phyloP scores from a whole-genome alignment of 257 asterid species.

The Capsicum rhomboideum region DNA sequence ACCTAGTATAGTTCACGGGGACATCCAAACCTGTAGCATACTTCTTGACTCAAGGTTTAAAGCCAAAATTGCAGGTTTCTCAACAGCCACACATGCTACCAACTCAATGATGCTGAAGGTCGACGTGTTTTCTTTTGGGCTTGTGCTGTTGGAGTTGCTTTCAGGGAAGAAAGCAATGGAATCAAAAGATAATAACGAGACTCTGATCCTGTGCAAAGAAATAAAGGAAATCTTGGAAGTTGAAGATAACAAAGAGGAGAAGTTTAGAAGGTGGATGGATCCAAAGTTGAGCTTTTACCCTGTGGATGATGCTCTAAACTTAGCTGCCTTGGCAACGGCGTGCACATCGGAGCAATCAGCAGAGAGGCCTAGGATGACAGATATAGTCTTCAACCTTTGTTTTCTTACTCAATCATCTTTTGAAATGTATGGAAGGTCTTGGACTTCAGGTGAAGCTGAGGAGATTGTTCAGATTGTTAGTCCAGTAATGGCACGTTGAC shows the following conservation, averaged over 20 bases:
- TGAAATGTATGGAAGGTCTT: slow-evolving; percentile 28
- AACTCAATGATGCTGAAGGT: slow-evolving; percentile 37
- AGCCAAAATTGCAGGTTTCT: slow-evolving; percentile 61
- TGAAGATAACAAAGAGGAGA: slow-evolving; percentile 42
- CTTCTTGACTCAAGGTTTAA: slow-evolving; percentile 60
- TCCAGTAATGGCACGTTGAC: slow-evolving; percentile 48
- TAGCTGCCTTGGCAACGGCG: slow-evolving; percentile 57
- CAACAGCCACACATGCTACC: slow-evolving; percentile 43
- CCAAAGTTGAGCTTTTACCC: slow-evolving; percentile 31
- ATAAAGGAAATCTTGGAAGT: slow-evolving; percentile 39
- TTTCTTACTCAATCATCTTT: slow-evolving; percentile 51
- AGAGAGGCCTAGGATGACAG: slow-evolving; percentile 63
- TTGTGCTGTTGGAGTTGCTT: slow-evolving; percentile 58
- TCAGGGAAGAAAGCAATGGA: slow-evolving; percentile 57
- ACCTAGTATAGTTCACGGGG: slow-evolving; percentile 64
- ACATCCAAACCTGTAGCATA: slow-evolving; percentile 48
- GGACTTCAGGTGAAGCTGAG: slow-evolving; percentile 37
- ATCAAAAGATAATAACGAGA: slow-evolving; percentile 37
- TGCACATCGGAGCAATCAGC: slow-evolving; percentile 52
- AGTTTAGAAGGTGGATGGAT: slow-evolving; percentile 66
- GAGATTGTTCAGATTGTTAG: slow-evolving; percentile 33
- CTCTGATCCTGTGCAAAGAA: slow-evolving; percentile 52
- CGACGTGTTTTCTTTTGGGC: slow-evolving; percentile 68
- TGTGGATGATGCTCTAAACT: slow-evolving; percentile 53
- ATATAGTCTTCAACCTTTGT: slow-evolving; percentile 53